A percentile compares a stretch with the other conserved stretches of the same genome.
Conservation (phyloP, 768 basidiomycete genomes). For the Amanita rubescens region DNA sequence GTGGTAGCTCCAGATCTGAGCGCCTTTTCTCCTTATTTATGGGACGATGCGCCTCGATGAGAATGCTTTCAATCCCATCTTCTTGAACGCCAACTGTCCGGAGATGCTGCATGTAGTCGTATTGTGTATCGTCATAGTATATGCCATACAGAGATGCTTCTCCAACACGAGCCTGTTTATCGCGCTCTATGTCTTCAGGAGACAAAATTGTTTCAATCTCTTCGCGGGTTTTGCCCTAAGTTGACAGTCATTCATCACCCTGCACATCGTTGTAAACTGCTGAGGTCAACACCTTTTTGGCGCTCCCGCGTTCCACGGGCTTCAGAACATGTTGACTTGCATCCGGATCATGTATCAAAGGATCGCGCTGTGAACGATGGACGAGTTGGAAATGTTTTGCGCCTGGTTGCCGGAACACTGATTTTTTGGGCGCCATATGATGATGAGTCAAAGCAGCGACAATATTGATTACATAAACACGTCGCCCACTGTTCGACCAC, state of each 20-base stretch:
- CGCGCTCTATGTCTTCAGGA: constrained; percentile 39
- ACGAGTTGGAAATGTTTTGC: constrained; percentile 95
- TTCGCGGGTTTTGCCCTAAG: constrained; percentile 71
- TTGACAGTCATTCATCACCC: constrained; percentile 7
- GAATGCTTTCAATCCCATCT: constrained; percentile 72
- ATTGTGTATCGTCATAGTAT: constrained; percentile 92
- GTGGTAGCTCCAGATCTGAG: constrained; percentile 48
- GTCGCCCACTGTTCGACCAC: constrained; percentile 18
- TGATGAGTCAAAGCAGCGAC: constrained; percentile 18
- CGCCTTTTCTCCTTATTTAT: constrained; percentile 26
- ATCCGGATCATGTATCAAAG: constrained; percentile 89
- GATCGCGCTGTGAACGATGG: constrained; percentile 92
- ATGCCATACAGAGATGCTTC: constrained; percentile 88
- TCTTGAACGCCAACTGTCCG: constrained; percentile 69
- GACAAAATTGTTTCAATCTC: constrained; percentile 63
- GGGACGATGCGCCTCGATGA: constrained; percentile 65
- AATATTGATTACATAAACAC: constrained; percentile 28
- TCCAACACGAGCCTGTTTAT: constrained; percentile 54
- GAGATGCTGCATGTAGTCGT: constrained; percentile 98
- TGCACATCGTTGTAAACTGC: not conserved
- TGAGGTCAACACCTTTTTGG: constrained; percentile 44
- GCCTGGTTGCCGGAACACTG: constrained; percentile 85
- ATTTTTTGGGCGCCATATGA: constrained; percentile 57
- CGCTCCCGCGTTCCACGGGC: constrained; percentile 65
- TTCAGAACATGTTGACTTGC: constrained; percentile 88